These are phyloP conservation scores for Lophium mytilinum DNA, from an alignment of 495 filamentous ascomycete species.

Conservation along the genomic window DNA sequence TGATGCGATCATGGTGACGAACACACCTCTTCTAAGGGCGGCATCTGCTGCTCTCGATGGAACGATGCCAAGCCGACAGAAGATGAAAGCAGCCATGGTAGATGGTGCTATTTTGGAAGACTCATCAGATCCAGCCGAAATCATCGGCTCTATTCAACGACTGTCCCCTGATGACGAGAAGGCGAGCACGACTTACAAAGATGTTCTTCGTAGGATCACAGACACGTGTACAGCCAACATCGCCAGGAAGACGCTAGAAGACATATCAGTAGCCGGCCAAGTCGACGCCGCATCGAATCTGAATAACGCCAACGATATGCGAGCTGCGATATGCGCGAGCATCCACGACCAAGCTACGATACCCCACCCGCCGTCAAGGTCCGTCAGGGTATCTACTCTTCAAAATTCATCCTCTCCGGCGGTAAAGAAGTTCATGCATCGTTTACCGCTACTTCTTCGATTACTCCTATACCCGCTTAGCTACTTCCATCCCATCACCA, in stretches of 20 bases:
- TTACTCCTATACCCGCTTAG: constrained; percentile 27
- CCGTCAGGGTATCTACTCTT: constrained; percentile 33
- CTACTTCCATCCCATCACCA: constrained; percentile 33
- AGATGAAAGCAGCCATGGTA: constrained; percentile 16
- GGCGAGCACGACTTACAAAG: constrained; percentile 27
- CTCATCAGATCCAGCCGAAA: constrained; percentile 10
- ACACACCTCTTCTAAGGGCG: constrained; percentile 30
- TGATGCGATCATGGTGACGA: constrained; percentile 24
- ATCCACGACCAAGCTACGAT: constrained; percentile 31
- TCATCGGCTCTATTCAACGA: constrained; percentile 16
- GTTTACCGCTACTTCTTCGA: constrained; percentile 32
- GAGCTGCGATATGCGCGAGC: constrained; percentile 33
- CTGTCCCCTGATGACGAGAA: constrained; percentile 28
- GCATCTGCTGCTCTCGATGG: constrained; percentile 14
- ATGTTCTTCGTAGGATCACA: constrained; percentile 15
- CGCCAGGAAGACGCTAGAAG: constrained; percentile 20
- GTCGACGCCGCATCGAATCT: constrained; percentile 1
- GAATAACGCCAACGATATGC: constrained; percentile 23
- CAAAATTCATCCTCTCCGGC: constrained; percentile 25
- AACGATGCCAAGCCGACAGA: background rate
- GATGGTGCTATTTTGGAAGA: constrained; percentile 23
- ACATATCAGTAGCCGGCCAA: constrained; percentile 3
- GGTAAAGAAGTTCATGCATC: constrained; percentile 30
- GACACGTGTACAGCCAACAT: constrained; percentile 28
- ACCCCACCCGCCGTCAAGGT: constrained; percentile 31